Percentiles rank a stretch among this genome's conserved stretches.
These are phyloP conservation scores for Arctium minus DNA, from an alignment of 129 eudicot genomes.

Conservation along the genomic window DNA sequence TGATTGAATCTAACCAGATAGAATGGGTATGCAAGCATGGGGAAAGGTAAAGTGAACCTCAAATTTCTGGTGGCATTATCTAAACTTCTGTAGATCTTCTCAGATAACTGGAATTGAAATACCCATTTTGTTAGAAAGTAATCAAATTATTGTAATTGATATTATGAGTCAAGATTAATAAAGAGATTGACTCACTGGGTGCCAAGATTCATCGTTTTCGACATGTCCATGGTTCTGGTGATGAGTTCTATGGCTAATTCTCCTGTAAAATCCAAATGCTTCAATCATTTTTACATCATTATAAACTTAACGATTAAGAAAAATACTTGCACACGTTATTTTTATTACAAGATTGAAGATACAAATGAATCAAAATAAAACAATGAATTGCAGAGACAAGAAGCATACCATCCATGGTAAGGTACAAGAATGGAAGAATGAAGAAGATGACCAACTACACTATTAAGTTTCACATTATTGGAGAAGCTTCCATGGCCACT, in stretches of 20 bases:
- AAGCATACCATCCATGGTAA: constrained; percentile 92
- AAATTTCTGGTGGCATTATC: constrained; percentile 40
- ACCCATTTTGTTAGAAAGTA: not conserved
- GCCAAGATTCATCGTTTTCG: constrained; percentile 99
- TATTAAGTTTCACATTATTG: constrained; percentile 61
- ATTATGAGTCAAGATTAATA: not conserved
- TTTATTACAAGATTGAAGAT: not conserved
- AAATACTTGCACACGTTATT: too few species aligned
- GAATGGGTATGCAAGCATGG: constrained; percentile 93
- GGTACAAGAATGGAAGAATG: constrained; percentile 98
- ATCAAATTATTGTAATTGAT: not conserved
- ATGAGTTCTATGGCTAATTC: constrained; percentile 97
- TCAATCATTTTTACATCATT: too few species aligned
- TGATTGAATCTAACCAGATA: constrained; percentile 69
- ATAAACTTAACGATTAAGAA: too few species aligned
- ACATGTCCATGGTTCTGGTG: constrained; percentile 99
- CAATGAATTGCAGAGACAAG: not conserved
- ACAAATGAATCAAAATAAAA: not conserved
- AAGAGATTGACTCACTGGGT: constrained; percentile 59
- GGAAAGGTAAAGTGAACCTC: constrained; percentile 85
- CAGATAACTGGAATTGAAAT: constrained; percentile 49
- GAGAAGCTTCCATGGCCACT: constrained; percentile 99
- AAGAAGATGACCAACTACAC: constrained; percentile 85
- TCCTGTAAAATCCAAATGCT: constrained; percentile 49
- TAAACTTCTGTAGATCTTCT: constrained; percentile 62